A percentile compares a stretch with the other conserved stretches of the same genome.
Evolutionary conservation across 1,284 basidiomycete species (phyloP).

Genomic region (Fomitopsis pinicola): DNA sequence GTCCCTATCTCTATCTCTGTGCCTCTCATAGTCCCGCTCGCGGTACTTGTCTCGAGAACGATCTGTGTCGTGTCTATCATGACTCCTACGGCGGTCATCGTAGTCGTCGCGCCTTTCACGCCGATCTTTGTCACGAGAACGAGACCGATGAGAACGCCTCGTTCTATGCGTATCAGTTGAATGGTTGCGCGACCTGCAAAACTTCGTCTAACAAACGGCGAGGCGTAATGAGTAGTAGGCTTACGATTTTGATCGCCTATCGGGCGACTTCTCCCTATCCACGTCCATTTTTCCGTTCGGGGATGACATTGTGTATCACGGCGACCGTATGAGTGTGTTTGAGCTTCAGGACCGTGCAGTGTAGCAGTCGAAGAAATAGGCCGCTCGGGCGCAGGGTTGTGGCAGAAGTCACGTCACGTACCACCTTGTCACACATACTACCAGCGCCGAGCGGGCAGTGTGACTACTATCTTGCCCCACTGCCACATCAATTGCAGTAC

Average conservation of each 20-base stretch:
- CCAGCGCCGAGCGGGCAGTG: background rate
- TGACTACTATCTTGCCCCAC: too few relatives aligned
- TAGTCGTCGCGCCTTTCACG: slow-evolving; percentile 29
- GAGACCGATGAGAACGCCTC: slow-evolving; percentile 64
- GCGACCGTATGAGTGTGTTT: background rate
- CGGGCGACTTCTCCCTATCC: slow-evolving; percentile 50
- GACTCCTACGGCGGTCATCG: slow-evolving; percentile 34
- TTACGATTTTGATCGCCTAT: slow-evolving; percentile 54
- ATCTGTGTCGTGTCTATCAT: slow-evolving; percentile 45
- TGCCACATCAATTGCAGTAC: too few relatives aligned
- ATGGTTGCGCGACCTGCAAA: slow-evolving; percentile 56
- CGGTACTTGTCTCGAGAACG: slow-evolving; percentile 43
- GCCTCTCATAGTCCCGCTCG: slow-evolving; percentile 42
- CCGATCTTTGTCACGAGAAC: slow-evolving; percentile 51
- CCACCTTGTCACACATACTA: background rate
- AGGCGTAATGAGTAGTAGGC: slow-evolving; percentile 19
- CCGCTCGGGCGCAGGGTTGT: background rate
- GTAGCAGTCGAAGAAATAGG: background rate
- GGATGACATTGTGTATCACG: slow-evolving; percentile 31
- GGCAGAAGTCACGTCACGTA: background rate
- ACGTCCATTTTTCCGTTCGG: slow-evolving; percentile 54
- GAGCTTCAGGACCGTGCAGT: background rate
- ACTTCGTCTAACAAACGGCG: background rate
- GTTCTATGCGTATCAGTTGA: slow-evolving; percentile 72
- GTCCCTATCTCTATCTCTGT: slow-evolving; percentile 43